Conservation (phyloP, 208 protist genomes). For the Balamuthia mandrillaris region DNA sequence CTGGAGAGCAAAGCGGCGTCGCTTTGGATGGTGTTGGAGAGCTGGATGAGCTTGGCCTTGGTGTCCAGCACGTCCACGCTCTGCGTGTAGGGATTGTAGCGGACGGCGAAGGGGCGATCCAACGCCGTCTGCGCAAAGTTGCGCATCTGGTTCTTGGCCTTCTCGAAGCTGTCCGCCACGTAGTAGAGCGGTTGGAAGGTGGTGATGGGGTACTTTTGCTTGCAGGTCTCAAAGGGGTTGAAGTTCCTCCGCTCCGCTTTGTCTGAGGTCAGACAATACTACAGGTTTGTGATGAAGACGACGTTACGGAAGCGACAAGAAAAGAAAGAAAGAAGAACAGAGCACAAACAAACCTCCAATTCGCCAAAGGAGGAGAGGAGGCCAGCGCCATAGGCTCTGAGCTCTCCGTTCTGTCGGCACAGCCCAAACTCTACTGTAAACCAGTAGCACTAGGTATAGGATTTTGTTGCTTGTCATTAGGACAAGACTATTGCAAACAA, state of each 20-base stretch:
- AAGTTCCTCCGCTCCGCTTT: slow-evolving; percentile 37
- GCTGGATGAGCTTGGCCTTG: slow-evolving; percentile 48
- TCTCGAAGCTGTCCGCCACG: slow-evolving; percentile 84
- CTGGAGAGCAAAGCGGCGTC: neutral
- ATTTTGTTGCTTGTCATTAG: neutral
- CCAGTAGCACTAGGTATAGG: slow-evolving; percentile 77
- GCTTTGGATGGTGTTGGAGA: slow-evolving; percentile 29
- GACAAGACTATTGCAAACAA: neutral
- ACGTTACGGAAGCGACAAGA: neutral
- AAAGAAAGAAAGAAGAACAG: slow-evolving; percentile 51
- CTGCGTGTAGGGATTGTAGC: slow-evolving; percentile 86
- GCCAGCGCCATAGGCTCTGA: slow-evolving; percentile 89
- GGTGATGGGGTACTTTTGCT: slow-evolving; percentile 85
- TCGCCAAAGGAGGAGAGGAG: slow-evolving; percentile 90
- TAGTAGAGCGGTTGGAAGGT: slow-evolving; percentile 90
- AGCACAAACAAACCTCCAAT: slow-evolving; percentile 64
- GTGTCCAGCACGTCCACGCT: slow-evolving; percentile 71
- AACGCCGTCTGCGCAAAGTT: slow-evolving; percentile 77
- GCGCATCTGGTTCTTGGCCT: slow-evolving; percentile 84
- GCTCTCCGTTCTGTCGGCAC: slow-evolving; percentile 79
- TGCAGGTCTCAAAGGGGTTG: slow-evolving; percentile 44
- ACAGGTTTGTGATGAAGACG: neutral
- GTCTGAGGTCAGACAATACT: neutral
- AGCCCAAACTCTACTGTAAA: slow-evolving; percentile 94
- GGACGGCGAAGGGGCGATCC: slow-evolving; percentile 78